These are phyloP conservation scores for Naganishia sp. DNA, from an alignment of 1,284 basidiomycete genomes.

Conservation along the genomic window DNA sequence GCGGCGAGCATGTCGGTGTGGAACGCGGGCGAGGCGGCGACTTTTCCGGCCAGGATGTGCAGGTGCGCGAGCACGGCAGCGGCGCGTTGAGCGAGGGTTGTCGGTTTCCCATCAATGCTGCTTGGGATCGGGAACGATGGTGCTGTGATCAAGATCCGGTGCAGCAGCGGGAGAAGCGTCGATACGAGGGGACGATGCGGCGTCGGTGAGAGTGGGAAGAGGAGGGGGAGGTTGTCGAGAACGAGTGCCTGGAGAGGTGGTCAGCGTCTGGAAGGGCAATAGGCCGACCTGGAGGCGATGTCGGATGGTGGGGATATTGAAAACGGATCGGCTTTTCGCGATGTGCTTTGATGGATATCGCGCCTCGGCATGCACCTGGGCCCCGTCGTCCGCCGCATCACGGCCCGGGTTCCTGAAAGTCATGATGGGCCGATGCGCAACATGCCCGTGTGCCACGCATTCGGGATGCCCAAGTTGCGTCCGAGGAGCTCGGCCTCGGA, in stretches of 20 bases:
- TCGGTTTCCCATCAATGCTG: conserved; percentile 33
- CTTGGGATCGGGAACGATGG: conserved; percentile 28
- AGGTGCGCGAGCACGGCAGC: conserved; percentile 39
- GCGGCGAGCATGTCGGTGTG: conserved; percentile 24
- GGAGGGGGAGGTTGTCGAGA: conserved; percentile 35
- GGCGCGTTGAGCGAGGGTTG: conserved; percentile 8
- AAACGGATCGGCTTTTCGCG: no score
- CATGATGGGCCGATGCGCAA: no score
- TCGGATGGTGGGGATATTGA: no score
- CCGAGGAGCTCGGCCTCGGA: not conserved
- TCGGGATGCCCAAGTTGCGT: not conserved
- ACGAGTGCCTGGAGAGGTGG: conserved; percentile 27
- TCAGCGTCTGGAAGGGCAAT: conserved; percentile 18
- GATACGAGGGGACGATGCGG: conserved; percentile 46
- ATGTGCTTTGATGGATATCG: no score
- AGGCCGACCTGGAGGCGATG: no score
- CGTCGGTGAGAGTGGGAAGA: conserved; percentile 46
- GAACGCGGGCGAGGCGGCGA: conserved; percentile 38
- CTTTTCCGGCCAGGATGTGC: conserved; percentile 48
- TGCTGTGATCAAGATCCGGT: conserved; percentile 40
- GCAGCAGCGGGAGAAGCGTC: conserved; percentile 39
- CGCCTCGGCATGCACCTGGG: no score
- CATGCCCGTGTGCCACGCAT: no score
- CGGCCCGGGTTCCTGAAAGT: no score
- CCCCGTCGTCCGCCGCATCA: no score